Conservation (phyloP, 2,329 filamentous ascomycete genomes). For the Arthrocladium fulminans region DNA sequence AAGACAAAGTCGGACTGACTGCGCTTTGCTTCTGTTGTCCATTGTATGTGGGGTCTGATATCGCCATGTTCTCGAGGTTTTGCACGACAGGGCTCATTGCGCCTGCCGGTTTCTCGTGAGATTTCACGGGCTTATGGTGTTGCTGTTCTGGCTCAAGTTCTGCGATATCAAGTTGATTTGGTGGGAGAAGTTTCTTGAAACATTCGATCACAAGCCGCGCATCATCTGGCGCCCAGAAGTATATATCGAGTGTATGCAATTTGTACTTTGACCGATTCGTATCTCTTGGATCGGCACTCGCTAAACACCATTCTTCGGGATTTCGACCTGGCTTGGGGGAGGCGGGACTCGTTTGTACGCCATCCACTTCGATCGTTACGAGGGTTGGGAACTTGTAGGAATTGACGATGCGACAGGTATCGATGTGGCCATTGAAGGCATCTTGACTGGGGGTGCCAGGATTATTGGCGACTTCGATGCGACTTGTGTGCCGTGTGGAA, state of each 20-base stretch:
- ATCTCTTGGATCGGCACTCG: constrained; percentile 43
- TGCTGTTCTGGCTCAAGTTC: constrained; percentile 33
- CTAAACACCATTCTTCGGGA: constrained; percentile 49
- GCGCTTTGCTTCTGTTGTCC: constrained; percentile 27
- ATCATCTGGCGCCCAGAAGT: constrained; percentile 56
- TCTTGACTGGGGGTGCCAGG: constrained; percentile 56
- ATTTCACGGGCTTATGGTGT: constrained; percentile 26
- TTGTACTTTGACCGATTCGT: constrained; percentile 47
- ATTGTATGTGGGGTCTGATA: constrained; percentile 44
- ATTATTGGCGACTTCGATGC: constrained; percentile 56
- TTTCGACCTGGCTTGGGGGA: constrained; percentile 22
- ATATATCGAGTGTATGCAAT: constrained; percentile 54
- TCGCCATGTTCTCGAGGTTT: constrained; percentile 53
- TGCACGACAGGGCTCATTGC: constrained; percentile 52
- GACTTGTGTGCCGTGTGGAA: constrained; percentile 42
- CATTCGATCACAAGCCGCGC: constrained; percentile 46
- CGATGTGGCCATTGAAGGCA: constrained; percentile 52
- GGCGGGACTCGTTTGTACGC: constrained; percentile 23
- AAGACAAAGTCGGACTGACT: constrained; percentile 23
- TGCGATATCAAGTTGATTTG: constrained; percentile 41
- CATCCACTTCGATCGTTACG: constrained; percentile 49
- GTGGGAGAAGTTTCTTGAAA: constrained; percentile 28
- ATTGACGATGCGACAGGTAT: constrained; percentile 45
- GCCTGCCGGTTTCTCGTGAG: constrained; percentile 1
- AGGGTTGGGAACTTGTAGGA: constrained; percentile 52